phyloP scores from a whole-genome alignment of 1,284 basidiomycete species.

The Xerocomus amazonicus region DNA sequence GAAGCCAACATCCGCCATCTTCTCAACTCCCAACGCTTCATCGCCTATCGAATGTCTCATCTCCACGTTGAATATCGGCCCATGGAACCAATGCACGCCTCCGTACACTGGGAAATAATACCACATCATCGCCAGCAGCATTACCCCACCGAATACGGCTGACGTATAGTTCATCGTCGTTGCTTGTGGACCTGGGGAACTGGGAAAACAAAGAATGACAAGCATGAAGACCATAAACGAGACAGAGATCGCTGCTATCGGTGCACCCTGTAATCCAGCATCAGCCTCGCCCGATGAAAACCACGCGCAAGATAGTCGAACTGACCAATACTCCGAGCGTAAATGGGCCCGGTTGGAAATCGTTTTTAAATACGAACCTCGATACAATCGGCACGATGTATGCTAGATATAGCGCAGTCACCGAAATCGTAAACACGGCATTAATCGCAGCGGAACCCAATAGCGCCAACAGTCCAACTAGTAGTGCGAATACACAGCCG shows the following conservation, averaged over 20 bases:
- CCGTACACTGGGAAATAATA: conserved; percentile 31
- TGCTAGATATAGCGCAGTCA: conserved; percentile 18
- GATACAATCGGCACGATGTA: conserved; percentile 26
- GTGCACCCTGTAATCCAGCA: conserved; percentile 17
- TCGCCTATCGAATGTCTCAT: not conserved
- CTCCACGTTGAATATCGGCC: conserved; percentile 13
- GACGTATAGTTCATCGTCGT: conserved; percentile 33
- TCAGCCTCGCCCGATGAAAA: not conserved
- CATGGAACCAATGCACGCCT: conserved; percentile 28
- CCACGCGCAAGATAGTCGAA: too few relatives aligned
- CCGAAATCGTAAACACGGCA: conserved; percentile 29
- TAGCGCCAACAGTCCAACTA: conserved; percentile 31
- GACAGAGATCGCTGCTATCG: conserved; percentile 26
- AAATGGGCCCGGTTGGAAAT: conserved; percentile 33
- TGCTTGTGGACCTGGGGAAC: conserved; percentile 10
- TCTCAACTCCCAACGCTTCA: not conserved
- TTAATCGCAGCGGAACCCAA: conserved; percentile 25
- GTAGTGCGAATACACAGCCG: conserved; percentile 18
- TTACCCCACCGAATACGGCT: conserved; percentile 27
- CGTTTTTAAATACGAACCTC: conserved; percentile 25
- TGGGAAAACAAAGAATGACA: conserved; percentile 28
- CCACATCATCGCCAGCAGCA: conserved; percentile 22
- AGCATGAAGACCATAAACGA: conserved; percentile 31
- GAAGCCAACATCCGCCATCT: not conserved
- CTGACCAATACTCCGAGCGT: conserved; percentile 31